Base-by-base conservation (phyloP, 2,329 filamentous ascomycete species). In the Verticillium dahliae region DNA sequence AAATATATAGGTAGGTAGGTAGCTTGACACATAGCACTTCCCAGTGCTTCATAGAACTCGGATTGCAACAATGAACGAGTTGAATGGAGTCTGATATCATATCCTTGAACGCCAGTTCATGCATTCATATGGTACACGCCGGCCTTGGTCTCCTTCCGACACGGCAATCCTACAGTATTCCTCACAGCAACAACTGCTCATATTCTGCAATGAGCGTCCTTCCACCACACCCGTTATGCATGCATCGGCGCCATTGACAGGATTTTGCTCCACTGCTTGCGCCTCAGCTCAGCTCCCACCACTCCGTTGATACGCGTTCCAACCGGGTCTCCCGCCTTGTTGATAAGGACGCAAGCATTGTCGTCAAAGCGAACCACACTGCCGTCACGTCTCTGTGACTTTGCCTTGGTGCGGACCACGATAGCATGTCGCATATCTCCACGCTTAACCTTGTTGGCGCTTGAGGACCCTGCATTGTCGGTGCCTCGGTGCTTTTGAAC, bases 261-360 rank as follows among this genome's bases (percentile, higher is more conserved):
- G 70, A 99, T 98, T 85, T 98, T 99, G 70, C 92, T 96, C 95
- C 95, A 99, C 79, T 96, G 90, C 83, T 91, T 95, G 73, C 91
- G 86, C 74, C 91, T 88, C 75, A 99, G 78, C 80, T 99, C 95
- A 35, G 88, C 84, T 62, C 92, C 95, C 55, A 99, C 95, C 55
- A 98, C 86, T 67, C 93, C 92, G 76, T 92, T 96, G 80, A 97
- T 85, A 74, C 95, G 89, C 15, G 90, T 92, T 59, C 95, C 95
- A 68, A 99, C 91, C 31, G 95, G 95, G 74, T 99, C 95, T 54
- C 95, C 96, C 10, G 91, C 85, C 84, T 98, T 99, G 80, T 96
- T 98, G 75, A 99, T 90, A 68, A 99, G 81, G 56, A 99, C 95
- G 74, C 95, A 99, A 57, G 95, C 95, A 76, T 99, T 99, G 78